Base-by-base conservation (phyloP, 768 basidiomycete genomes). In the Hericium coralloides region DNA sequence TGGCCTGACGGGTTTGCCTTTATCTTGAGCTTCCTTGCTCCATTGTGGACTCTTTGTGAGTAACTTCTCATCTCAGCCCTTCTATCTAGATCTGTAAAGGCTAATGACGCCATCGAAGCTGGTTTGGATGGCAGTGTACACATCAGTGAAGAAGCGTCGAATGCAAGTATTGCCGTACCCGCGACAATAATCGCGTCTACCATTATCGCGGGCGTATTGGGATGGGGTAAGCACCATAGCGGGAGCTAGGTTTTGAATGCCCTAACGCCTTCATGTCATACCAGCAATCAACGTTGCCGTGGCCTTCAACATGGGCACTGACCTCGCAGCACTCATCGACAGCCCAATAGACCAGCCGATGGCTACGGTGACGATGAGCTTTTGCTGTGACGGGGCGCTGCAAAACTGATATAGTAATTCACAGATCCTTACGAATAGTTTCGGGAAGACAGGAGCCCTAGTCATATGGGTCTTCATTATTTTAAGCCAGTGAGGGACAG, bases 131-230 rank as follows among this genome's bases (percentile, higher is more conserved):
- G 76, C 0, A 73, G 71, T 38, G 76, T 84, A 1, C 82, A 84
- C 57, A 82, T 84, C 51, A 81, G 79, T 55, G 83, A 84, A 65
- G 82, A 84, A 63, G 81, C 81, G 0, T 69, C 74, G 0, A 86
- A 87, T 60, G 84, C 84, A 0, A 74, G 77, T 4, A 72, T 70
- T 4, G 82, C 82, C 31, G 80, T 85, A 14, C 85, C 84, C 2
- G 83, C 77, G 74, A 83, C 81, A 3, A 82, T 86, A 43, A 74
- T 80, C 17, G 68, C 69, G 12, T 76, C 83, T 0, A 76, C 76
- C 25, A 74, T 69, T 6, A 74, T 79, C 26, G 76, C 78, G 41
- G 76, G 77, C 53, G 59, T 81, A 8, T 69, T 84, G 7, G 82
- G 82, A 47, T 81, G 74, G 75, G 79, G 82, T 81, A 60, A 41